Evolutionary conservation across 306 rosid species (phyloP).

Genomic region (Astragalus membranaceus): DNA sequence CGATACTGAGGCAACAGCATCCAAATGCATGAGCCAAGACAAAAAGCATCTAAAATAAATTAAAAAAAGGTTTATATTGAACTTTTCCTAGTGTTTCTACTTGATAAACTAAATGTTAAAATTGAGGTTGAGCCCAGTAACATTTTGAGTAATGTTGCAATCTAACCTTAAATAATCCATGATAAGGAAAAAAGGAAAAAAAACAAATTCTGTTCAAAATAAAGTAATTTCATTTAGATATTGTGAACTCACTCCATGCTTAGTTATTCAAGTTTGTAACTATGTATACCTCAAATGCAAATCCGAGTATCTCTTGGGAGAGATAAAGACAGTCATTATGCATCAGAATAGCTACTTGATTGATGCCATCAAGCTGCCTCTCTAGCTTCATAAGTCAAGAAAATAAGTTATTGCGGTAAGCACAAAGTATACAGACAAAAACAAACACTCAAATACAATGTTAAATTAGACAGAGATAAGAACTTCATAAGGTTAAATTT

Average conservation of each 20-base stretch:
- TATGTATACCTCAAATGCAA: conserved; percentile 85
- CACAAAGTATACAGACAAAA: not conserved
- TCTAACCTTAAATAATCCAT: conserved; percentile 3
- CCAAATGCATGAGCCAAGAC: conserved; percentile 20
- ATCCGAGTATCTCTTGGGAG: conserved; percentile 84
- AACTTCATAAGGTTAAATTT: conserved; percentile 8
- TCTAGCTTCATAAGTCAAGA: conserved; percentile 86
- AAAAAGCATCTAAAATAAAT: not conserved
- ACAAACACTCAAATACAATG: not conserved
- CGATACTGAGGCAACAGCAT: conserved; percentile 59
- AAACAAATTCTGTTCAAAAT: not conserved
- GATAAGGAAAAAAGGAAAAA: not conserved
- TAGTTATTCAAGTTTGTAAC: not conserved
- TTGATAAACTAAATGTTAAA: conserved; percentile 2
- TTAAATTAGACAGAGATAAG: not conserved
- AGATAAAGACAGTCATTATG: conserved; percentile 90
- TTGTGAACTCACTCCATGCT: not conserved
- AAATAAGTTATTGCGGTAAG: conserved; percentile 23
- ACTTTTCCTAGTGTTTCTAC: conserved; percentile 8
- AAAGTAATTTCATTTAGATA: not conserved
- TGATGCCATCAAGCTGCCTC: conserved; percentile 84
- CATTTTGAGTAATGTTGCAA: not conserved
- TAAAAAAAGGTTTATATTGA: not conserved
- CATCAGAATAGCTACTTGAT: conserved; percentile 80
- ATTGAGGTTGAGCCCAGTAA: not conserved